Conservation (phyloP, 2,329 filamentous ascomycete genomes). For the Sclerotinia spermophila region DNA sequence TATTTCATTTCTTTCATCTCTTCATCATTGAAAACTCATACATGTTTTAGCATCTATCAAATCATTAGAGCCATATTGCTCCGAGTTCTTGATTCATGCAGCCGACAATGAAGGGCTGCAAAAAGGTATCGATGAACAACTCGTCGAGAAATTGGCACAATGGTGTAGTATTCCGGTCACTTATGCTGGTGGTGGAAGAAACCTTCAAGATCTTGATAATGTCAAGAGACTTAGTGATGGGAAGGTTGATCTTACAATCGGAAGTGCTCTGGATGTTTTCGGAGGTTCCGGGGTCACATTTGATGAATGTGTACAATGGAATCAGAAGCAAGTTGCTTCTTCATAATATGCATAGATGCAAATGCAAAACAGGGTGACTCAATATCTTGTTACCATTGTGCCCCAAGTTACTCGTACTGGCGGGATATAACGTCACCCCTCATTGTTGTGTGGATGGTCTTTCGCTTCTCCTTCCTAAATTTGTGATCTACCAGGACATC, state of each 20-base stretch:
- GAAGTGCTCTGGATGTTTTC: constrained; percentile 94
- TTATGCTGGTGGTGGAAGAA: constrained; percentile 90
- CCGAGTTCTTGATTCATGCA: constrained; percentile 94
- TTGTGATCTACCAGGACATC: background rate
- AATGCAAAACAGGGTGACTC: background rate
- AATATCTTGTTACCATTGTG: background rate
- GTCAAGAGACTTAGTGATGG: constrained; percentile 76
- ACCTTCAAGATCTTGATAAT: constrained; percentile 74
- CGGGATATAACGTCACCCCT: background rate
- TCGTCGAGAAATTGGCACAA: constrained; percentile 70
- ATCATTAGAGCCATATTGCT: constrained; percentile 83
- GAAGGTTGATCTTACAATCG: constrained; percentile 89
- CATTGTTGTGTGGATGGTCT: background rate
- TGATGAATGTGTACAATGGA: constrained; percentile 88
- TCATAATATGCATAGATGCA: background rate
- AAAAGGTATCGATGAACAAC: constrained; percentile 79
- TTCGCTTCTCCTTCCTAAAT: background rate
- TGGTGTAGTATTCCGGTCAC: constrained; percentile 95
- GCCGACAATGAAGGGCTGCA: constrained; percentile 96
- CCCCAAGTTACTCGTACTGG: background rate
- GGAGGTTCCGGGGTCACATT: constrained; percentile 84
- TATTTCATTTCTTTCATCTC: constrained; percentile 9
- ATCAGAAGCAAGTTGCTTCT: constrained; percentile 47
- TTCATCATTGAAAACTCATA: constrained; percentile 19
- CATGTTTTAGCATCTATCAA: constrained; percentile 66